These are phyloP conservation scores for Fusarium xylarioides DNA, from an alignment of 2,329 filamentous ascomycete species.

Conservation along the genomic window DNA sequence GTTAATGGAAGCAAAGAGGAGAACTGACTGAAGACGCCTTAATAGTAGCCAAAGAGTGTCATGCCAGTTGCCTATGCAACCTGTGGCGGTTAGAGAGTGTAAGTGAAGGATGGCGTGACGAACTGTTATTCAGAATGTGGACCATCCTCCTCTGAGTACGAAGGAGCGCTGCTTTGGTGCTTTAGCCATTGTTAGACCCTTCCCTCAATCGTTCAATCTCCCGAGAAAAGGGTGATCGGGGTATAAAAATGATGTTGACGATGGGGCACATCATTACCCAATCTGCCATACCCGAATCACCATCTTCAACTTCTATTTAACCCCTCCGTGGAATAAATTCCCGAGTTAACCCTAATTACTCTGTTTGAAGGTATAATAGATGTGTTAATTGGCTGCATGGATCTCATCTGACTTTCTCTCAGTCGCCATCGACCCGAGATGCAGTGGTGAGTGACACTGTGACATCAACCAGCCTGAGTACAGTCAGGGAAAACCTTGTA, in stretches of 20 bases:
- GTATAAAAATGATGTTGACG: too few relatives aligned
- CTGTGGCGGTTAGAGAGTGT: not conserved
- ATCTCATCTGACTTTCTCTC: not conserved
- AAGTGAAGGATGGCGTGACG: not conserved
- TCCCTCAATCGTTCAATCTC: too few relatives aligned
- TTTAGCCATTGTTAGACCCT: not conserved
- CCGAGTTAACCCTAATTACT: not conserved
- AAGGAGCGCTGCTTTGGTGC: constrained; percentile 6
- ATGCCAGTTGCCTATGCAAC: constrained; percentile 24
- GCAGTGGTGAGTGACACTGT: not conserved
- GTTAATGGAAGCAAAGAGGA: too few relatives aligned
- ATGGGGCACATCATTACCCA: not conserved
- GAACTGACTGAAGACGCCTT: constrained; percentile 5
- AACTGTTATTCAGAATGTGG: constrained; percentile 27
- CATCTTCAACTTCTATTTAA: not conserved
- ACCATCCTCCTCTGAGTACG: constrained; percentile 21
- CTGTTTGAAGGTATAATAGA: not conserved
- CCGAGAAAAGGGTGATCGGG: not conserved
- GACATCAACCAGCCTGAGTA: not conserved
- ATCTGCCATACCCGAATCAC: not conserved
- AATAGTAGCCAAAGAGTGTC: constrained; percentile 18
- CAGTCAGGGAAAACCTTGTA: not conserved
- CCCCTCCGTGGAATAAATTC: not conserved
- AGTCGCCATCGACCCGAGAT: not conserved
- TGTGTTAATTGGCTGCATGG: not conserved